phyloP scores from a whole-genome alignment of 2,329 filamentous ascomycete species.

The Aaosphaeria pasadenensis region DNA sequence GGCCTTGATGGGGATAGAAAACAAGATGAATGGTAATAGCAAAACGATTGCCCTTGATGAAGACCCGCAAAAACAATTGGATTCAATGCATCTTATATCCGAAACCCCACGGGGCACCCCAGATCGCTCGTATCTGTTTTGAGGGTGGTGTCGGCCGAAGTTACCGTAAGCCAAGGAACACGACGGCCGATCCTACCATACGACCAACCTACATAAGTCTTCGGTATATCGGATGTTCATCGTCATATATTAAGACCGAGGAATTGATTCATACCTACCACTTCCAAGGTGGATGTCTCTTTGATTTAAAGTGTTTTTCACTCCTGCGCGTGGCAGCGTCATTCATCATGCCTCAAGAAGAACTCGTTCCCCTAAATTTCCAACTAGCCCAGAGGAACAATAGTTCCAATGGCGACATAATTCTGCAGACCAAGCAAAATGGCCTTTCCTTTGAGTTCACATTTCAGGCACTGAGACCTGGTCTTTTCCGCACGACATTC shows the following conservation, averaged over 20 bases:
- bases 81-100: slow-evolving; percentile 1
- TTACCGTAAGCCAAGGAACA: slow-evolving; percentile 12
- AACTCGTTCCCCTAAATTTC: slow-evolving; percentile 42
- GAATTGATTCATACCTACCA: too few species aligned
- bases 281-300: too few species aligned
- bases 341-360: slow-evolving; percentile 47
- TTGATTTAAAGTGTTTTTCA: too few species aligned
- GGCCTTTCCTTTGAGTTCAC: slow-evolving; percentile 49
- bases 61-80: background rate
- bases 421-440: slow-evolving; percentile 43
- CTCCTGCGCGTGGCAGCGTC: too few species aligned
- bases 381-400: slow-evolving; percentile 21
- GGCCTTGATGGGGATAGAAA: background rate
- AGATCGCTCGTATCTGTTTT: background rate
- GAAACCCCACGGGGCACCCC: slow-evolving; percentile 19
- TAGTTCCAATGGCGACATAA: slow-evolving; percentile 27
- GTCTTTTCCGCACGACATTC: slow-evolving; percentile 68
- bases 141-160: slow-evolving; percentile 15
- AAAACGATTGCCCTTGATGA: background rate
- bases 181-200: background rate
- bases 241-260: too few species aligned
- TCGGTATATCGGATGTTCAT: too few species aligned
- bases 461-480: slow-evolving; percentile 61
- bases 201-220: slow-evolving; percentile 5
- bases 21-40: background rate